These are phyloP conservation scores for Boletus pseudopeckii DNA, from an alignment of 768 basidiomycete species.

Conservation along the genomic window DNA sequence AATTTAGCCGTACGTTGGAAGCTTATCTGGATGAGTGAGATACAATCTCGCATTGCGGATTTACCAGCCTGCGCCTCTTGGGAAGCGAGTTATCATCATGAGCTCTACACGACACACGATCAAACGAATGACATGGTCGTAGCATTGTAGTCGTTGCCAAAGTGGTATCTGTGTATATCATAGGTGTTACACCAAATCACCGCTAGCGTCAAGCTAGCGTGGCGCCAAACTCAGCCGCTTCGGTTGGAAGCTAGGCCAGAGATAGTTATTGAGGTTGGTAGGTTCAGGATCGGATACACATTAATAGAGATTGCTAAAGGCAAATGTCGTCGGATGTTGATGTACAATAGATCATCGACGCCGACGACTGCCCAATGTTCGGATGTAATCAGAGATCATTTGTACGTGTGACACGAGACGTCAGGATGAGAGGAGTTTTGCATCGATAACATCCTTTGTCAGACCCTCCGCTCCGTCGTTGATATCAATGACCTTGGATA, in stretches of 20 bases:
- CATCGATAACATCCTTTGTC: conserved; percentile 68
- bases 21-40: neutral
- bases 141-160: neutral
- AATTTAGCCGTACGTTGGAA: neutral
- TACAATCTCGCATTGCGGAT: neutral
- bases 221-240: neutral
- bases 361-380: neutral
- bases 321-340: neutral
- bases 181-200: conserved; percentile 28
- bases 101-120: neutral
- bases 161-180: conserved; percentile 10
- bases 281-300: neutral
- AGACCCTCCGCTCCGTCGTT: conserved; percentile 79
- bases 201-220: neutral
- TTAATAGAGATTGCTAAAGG: neutral
- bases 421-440: conserved; percentile 42
- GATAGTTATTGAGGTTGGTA: neutral
- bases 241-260: conserved; percentile 5
- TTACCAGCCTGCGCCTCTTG: neutral
- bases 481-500: conserved; percentile 78
- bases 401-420: neutral
- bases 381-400: neutral
- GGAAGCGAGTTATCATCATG: neutral
- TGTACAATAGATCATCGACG: neutral
- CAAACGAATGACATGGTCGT: neutral